Conservation (phyloP, 1,284 basidiomycete species). For the Athelia psychrophila region DNA sequence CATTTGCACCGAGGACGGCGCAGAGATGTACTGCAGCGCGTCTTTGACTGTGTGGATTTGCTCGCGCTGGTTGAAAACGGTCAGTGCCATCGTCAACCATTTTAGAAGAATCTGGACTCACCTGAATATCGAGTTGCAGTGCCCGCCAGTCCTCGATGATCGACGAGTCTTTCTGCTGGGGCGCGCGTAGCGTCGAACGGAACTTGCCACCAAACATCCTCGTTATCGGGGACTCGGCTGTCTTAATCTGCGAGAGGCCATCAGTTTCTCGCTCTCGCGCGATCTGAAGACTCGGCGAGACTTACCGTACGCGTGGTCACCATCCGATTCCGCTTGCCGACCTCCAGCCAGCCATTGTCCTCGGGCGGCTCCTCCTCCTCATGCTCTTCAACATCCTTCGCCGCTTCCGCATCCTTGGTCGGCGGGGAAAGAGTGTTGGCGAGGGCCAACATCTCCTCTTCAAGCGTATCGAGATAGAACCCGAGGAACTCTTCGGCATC, state of each 20-base stretch:
- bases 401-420: slow-evolving; percentile 22
- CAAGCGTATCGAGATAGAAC: slow-evolving; percentile 93
- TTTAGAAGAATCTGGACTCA: slow-evolving; percentile 17
- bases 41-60: slow-evolving; percentile 81
- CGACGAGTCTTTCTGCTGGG: slow-evolving; percentile 84
- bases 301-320: slow-evolving; percentile 81
- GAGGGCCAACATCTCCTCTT: slow-evolving; percentile 85
- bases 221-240: slow-evolving; percentile 85
- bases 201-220: slow-evolving; percentile 93
- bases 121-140: slow-evolving; percentile 87
- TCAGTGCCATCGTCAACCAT: slow-evolving; percentile 5
- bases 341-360: slow-evolving; percentile 87
- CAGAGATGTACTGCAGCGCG: slow-evolving; percentile 77
- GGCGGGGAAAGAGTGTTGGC: slow-evolving; percentile 43
- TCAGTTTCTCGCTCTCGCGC: background rate
- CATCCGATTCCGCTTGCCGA: slow-evolving; percentile 86
- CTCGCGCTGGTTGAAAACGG: slow-evolving; percentile 47
- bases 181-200: slow-evolving; percentile 81
- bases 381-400: slow-evolving; percentile 37
- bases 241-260: slow-evolving; percentile 56
- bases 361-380: slow-evolving; percentile 39
- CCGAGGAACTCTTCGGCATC: slow-evolving; percentile 99
- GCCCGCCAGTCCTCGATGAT: slow-evolving; percentile 93
- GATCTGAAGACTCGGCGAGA: slow-evolving; percentile 13
- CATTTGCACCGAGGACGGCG: slow-evolving; percentile 82